phyloP scores from a whole-genome alignment of 2,329 filamentous ascomycete species.

The Mariannaea sp. region DNA sequence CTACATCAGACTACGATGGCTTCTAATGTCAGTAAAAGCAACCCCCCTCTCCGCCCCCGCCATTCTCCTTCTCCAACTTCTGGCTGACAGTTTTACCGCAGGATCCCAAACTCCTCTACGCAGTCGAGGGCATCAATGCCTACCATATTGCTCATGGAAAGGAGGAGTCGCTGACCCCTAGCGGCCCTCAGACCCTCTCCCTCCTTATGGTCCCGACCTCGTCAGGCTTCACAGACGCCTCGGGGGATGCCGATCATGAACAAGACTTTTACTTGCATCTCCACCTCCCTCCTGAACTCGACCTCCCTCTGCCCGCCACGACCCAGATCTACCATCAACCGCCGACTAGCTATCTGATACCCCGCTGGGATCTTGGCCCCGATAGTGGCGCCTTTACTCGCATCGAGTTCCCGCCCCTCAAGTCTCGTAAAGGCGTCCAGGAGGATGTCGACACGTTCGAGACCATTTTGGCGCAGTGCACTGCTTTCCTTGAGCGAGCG shows the following conservation, averaged over 20 bases:
- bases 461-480: constrained; percentile 97
- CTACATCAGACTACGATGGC: constrained; percentile 32
- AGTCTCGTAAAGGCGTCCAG: constrained; percentile 74
- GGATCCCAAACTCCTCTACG: constrained; percentile 70
- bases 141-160: constrained; percentile 90
- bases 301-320: constrained; percentile 89
- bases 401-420: constrained; percentile 83
- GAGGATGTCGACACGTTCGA: constrained; percentile 97
- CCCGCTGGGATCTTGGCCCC: constrained; percentile 89
- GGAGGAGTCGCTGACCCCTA: constrained; percentile 80
- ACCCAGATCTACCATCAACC: constrained; percentile 98
- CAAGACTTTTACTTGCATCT: constrained; percentile 98
- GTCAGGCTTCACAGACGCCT: constrained; percentile 65
- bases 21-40: constrained; percentile 38
- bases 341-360: constrained; percentile 89
- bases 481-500: constrained; percentile 87
- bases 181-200: constrained; percentile 88
- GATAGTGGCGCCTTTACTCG: constrained; percentile 89
- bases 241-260: constrained; percentile 65
- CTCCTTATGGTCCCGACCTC: constrained; percentile 95
- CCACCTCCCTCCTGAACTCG: constrained; percentile 91
- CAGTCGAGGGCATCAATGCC: constrained; percentile 83
- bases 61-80: constrained; percentile 18
- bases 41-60: not conserved
- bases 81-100: constrained; percentile 27